Conservation (phyloP, 2,329 filamentous ascomycete species). For the Hypoxylon sp. region DNA sequence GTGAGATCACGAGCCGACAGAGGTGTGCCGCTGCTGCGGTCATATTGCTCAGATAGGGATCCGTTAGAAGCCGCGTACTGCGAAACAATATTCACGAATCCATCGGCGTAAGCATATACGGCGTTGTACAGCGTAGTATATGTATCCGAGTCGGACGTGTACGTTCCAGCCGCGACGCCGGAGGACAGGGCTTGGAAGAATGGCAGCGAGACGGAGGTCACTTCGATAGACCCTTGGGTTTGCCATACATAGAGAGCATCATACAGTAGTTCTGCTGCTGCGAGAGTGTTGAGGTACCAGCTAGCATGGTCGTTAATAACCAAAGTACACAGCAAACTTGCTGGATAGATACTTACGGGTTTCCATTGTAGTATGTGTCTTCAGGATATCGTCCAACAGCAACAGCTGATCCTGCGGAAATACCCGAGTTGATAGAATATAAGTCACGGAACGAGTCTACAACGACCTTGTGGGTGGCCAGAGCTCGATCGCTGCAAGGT, state of each 20-base stretch:
- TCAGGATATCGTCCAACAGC: conserved; percentile 77
- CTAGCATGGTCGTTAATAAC: conserved; percentile 38
- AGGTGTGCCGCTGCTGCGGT: conserved; percentile 64
- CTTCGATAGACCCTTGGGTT: conserved; percentile 69
- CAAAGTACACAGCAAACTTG: not conserved
- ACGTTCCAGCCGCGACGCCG: conserved; percentile 71
- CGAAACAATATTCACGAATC: conserved; percentile 71
- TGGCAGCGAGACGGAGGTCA: conserved; percentile 72
- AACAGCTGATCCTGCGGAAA: conserved; percentile 68
- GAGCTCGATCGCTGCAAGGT: conserved; percentile 76
- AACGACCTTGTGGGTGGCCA: conserved; percentile 82
- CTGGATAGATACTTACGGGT: conserved; percentile 62
- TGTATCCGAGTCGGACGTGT: conserved; percentile 59
- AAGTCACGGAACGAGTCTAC: conserved; percentile 79
- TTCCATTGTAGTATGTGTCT: conserved; percentile 81
- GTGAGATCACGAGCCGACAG: conserved; percentile 73
- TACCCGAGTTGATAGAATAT: conserved; percentile 77
- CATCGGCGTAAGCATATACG: conserved; percentile 69
- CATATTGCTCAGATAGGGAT: conserved; percentile 76
- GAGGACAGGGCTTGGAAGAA: conserved; percentile 79
- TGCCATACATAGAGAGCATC: conserved; percentile 81
- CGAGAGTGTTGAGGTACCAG: conserved; percentile 84
- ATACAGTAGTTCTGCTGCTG: conserved; percentile 84
- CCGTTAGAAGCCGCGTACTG: conserved; percentile 73
- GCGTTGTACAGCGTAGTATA: conserved; percentile 70